A percentile compares a stretch with the other conserved stretches of the same genome.
phyloP scores from a whole-genome alignment of 176 grass and related monocot genomes.

The Saccharum officinarum region DNA sequence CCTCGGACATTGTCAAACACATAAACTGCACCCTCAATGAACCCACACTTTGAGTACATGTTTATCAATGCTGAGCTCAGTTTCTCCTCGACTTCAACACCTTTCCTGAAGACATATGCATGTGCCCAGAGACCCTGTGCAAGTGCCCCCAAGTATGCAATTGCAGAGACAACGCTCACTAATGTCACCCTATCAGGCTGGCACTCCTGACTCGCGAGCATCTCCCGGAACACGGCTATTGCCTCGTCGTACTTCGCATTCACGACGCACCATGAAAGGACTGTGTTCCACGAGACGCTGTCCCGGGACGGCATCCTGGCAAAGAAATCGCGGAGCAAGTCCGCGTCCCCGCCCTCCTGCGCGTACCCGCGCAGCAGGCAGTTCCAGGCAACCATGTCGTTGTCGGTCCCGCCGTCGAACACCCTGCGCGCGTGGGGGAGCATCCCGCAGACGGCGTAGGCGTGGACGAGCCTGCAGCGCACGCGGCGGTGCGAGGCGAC shows the following conservation, averaged over 20 bases:
- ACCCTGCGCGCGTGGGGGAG: constrained; percentile 47
- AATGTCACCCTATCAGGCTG: constrained; percentile 54
- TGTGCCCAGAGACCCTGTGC: constrained; percentile 53
- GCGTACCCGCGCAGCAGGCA: constrained; percentile 60
- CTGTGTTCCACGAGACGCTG: constrained; percentile 62
- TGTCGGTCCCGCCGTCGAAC: constrained; percentile 52
- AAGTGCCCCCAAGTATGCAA: constrained; percentile 51
- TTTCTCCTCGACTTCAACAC: constrained; percentile 49
- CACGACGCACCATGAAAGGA: constrained; percentile 48
- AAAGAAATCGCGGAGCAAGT: constrained; percentile 47
- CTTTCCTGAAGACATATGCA: constrained; percentile 48
- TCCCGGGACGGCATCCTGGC: constrained; percentile 48
- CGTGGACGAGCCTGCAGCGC: constrained; percentile 50
- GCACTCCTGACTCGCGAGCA: constrained; percentile 40
- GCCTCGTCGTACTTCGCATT: constrained; percentile 47
- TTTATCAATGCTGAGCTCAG: constrained; percentile 57
- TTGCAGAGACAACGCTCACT: constrained; percentile 55
- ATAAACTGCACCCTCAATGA: constrained; percentile 57
- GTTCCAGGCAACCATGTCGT: constrained; percentile 54
- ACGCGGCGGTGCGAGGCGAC: constrained; percentile 37
- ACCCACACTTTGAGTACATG: constrained; percentile 69
- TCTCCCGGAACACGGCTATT: constrained; percentile 45
- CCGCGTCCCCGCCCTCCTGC: constrained; percentile 23
- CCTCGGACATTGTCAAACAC: constrained; percentile 38
- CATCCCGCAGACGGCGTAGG: constrained; percentile 43